Percentiles rank a stretch among this genome's conserved stretches.
phyloP scores from a whole-genome alignment of 805 yeast species.

The Nakazawaea ambrosiae region DNA sequence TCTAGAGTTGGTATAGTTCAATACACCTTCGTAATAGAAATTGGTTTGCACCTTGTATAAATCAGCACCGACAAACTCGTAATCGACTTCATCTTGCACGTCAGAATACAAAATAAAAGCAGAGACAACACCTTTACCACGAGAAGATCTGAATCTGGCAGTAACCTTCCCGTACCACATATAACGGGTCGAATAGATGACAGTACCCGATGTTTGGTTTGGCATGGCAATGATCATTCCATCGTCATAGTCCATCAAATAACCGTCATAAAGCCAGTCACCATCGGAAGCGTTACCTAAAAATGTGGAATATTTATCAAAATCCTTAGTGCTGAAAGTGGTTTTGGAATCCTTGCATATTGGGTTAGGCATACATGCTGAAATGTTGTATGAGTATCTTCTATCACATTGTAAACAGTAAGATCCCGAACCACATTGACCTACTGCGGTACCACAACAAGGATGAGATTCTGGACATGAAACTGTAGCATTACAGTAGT shows the following conservation, averaged over 20 bases:
- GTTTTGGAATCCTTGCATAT: slow-evolving; percentile 48
- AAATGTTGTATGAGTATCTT: slow-evolving; percentile 50
- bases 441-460: slow-evolving; percentile 74
- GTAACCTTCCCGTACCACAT: slow-evolving; percentile 85
- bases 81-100: slow-evolving; percentile 87
- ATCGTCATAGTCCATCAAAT: slow-evolving; percentile 46
- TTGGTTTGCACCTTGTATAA: slow-evolving; percentile 66
- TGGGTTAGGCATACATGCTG: slow-evolving; percentile 86
- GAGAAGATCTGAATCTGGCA: slow-evolving; percentile 66
- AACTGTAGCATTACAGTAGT: slow-evolving; percentile 41
- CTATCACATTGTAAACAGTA: slow-evolving; percentile 87
- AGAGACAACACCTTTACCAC: slow-evolving; percentile 72
- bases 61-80: slow-evolving; percentile 76
- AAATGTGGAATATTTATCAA: slow-evolving; percentile 19
- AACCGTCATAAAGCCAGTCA: slow-evolving; percentile 69
- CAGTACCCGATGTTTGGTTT: slow-evolving; percentile 65
- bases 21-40: slow-evolving; percentile 68
- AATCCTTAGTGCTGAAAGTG: slow-evolving; percentile 27
- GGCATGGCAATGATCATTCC: slow-evolving; percentile 74
- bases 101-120: slow-evolving; percentile 78
- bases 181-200: slow-evolving; percentile 69
- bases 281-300: slow-evolving; percentile 64
- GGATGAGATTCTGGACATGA: slow-evolving; percentile 76
- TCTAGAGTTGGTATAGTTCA: slow-evolving; percentile 57
- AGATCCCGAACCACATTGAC: slow-evolving; percentile 34